Percentiles rank a stretch among this genome's conserved stretches.
These are phyloP conservation scores for Spizellomyces sp. DNA, from an alignment of 192 early-diverging fungal genomes.

Conservation along the genomic window DNA sequence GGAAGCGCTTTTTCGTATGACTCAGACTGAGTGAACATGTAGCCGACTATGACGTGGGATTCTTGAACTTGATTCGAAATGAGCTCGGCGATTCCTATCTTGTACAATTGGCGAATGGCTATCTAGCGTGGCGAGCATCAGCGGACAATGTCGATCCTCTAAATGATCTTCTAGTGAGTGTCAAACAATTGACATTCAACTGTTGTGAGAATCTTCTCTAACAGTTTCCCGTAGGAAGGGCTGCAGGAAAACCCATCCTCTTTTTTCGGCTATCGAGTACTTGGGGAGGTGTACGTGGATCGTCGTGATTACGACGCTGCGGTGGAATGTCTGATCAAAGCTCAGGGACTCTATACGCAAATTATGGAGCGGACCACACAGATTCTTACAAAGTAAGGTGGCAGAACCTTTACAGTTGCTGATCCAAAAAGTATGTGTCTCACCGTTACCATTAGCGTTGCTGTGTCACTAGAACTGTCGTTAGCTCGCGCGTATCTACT, in stretches of 20 bases:
- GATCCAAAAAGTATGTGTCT: neutral
- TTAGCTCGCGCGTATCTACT: conserved; percentile 29
- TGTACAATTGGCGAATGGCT: neutral
- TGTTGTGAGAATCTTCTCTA: no score
- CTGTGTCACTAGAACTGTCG: conserved; percentile 23
- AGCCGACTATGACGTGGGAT: conserved; percentile 8
- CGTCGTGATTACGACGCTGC: conserved; percentile 7
- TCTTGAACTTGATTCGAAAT: neutral
- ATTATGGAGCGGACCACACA: neutral
- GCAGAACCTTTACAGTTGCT: no score
- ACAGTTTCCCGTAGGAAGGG: no score
- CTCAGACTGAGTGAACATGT: neutral
- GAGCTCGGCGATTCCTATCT: neutral
- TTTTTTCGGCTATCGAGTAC: neutral
- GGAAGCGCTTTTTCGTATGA: neutral
- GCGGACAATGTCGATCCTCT: no score
- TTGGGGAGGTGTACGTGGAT: conserved; percentile 15
- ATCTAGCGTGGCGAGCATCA: neutral
- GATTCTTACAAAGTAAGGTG: no score
- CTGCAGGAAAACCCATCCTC: neutral
- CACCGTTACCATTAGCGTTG: neutral
- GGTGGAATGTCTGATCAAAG: neutral
- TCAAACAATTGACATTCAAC: no score
- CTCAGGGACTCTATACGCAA: neutral
- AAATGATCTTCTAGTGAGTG: no score